A percentile compares a stretch with the other conserved stretches of the same genome.
Conservation (phyloP, 768 basidiomycete species). For the Amanita fuliginea region DNA sequence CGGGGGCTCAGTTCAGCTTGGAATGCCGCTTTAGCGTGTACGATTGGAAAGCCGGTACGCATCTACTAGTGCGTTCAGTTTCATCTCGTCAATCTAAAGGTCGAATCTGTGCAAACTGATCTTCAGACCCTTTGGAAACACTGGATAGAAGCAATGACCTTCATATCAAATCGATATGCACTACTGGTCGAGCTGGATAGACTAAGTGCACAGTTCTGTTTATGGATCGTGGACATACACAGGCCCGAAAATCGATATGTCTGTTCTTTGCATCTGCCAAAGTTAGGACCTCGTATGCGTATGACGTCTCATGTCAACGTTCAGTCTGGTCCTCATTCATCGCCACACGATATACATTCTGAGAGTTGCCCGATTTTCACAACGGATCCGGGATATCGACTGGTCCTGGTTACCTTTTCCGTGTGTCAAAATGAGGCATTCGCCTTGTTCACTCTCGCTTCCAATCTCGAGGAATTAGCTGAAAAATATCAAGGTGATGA, state of each 20-base stretch:
- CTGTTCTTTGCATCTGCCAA: background rate
- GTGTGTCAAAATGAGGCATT: conserved; percentile 13
- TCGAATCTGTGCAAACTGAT: background rate
- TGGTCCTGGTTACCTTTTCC: conserved; percentile 33
- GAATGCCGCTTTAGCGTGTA: background rate
- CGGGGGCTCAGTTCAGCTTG: background rate
- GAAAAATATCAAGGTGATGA: conserved; percentile 15
- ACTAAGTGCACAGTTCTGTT: background rate
- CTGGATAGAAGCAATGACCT: background rate
- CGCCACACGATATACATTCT: conserved; percentile 26
- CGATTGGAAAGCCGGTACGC: background rate
- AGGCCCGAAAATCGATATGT: background rate
- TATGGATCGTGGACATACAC: conserved; percentile 1
- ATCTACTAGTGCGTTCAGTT: background rate
- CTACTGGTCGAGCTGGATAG: background rate
- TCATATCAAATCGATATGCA: conserved; percentile 2
- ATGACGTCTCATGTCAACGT: background rate
- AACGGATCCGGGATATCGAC: conserved; percentile 25
- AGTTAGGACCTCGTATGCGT: background rate
- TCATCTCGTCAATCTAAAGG: background rate
- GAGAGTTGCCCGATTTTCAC: conserved; percentile 32
- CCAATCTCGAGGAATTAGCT: conserved; percentile 21
- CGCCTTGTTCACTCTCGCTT: conserved; percentile 32
- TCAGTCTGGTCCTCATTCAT: conserved; percentile 17
- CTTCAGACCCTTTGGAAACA: background rate